Conservation (phyloP, 2,329 filamentous ascomycete species). For the Canariomyces notabilis region DNA sequence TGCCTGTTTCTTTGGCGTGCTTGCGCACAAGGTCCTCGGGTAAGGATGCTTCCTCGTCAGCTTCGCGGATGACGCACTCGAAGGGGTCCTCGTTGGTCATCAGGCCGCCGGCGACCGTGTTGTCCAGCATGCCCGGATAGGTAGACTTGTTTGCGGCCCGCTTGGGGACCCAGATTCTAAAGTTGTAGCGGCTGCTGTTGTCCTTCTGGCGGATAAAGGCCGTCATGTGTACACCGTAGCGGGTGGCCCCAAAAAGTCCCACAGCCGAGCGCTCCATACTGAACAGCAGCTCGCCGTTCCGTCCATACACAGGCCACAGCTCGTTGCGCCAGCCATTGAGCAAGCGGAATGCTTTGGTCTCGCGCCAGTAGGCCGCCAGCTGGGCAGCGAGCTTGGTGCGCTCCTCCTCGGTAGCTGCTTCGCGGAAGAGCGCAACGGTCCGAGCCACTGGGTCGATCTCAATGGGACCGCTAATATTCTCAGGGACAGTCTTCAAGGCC, state of each 20-base stretch:
- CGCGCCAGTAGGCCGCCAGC: constrained; percentile 63
- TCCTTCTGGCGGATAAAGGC: constrained; percentile 55
- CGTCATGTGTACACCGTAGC: constrained; percentile 78
- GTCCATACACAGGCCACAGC: constrained; percentile 70
- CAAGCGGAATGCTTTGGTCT: constrained; percentile 66
- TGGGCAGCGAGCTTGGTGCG: constrained; percentile 53
- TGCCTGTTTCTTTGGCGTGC: constrained; percentile 56
- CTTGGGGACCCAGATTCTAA: constrained; percentile 81
- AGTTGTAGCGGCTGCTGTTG: constrained; percentile 41
- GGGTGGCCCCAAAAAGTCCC: constrained; percentile 68
- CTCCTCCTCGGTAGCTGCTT: constrained; percentile 50
- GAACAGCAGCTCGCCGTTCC: constrained; percentile 58
- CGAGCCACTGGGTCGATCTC: constrained; percentile 53
- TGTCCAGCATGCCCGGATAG: constrained; percentile 89
- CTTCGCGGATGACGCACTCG: constrained; percentile 79
- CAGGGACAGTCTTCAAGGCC: constrained; percentile 44
- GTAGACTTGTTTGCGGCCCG: constrained; percentile 75
- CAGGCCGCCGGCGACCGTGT: constrained; percentile 82
- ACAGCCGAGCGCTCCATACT: constrained; percentile 72
- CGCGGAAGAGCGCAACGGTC: constrained; percentile 59
- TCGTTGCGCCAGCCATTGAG: constrained; percentile 78
- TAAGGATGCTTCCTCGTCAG: constrained; percentile 82
- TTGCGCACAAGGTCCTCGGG: constrained; percentile 63
- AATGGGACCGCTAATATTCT: constrained; percentile 52
- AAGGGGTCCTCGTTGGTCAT: constrained; percentile 74